Evolutionary conservation across 1,284 basidiomycete genomes (phyloP), one percentile per base, ranked within the genome.

Genomic region (Microbotryomycetes sp.): DNA sequence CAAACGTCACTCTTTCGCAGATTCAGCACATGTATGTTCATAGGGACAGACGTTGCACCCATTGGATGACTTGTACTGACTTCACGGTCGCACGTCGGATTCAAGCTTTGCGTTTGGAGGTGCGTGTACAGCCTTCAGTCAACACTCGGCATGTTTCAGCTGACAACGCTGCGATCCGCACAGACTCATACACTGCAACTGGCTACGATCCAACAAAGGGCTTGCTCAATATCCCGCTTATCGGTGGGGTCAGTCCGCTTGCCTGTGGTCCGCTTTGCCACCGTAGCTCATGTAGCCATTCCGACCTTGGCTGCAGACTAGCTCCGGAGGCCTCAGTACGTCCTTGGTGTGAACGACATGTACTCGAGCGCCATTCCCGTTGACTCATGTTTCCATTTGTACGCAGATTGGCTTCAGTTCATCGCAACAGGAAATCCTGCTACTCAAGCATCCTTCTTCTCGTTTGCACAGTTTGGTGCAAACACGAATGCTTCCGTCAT

Each of bases 91-190:
- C n/a, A n/a, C n/a, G n/a, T n/a, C n/a, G n/a, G n/a, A n/a, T n/a
- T n/a, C n/a, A 52, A 63, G 61, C 15, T 63, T 63, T 18, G 58
- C 45, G 4, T 59, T 63, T 16, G 61, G 61, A 27, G 61, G 61
- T 63, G 24, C 7, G 61, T 31, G 15, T 3, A 15, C 21, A 5
- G 13, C 9, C 16, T 23, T 11, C 15, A 15, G 3, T 18, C 5
- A n/a, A n/a, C n/a, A n/a, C n/a, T n/a, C n/a, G n/a, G n/a, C n/a
- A n/a, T n/a, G n/a, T n/a, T n/a, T n/a, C n/a, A n/a, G n/a, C n/a
- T n/a, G n/a, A n/a, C n/a, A n/a, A n/a, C n/a, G n/a, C n/a, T n/a
- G n/a, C n/a, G n/a, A n/a, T n/a, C n/a, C 16, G 23, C 11, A 16
- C n/a, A 24, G 63, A 61, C 41, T 61, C 59, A 4, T 64, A 61